Percentiles rank a stretch among this genome's conserved stretches.
Conservation (phyloP, 1,284 basidiomycete genomes). For the Microbotryum intermedium region DNA sequence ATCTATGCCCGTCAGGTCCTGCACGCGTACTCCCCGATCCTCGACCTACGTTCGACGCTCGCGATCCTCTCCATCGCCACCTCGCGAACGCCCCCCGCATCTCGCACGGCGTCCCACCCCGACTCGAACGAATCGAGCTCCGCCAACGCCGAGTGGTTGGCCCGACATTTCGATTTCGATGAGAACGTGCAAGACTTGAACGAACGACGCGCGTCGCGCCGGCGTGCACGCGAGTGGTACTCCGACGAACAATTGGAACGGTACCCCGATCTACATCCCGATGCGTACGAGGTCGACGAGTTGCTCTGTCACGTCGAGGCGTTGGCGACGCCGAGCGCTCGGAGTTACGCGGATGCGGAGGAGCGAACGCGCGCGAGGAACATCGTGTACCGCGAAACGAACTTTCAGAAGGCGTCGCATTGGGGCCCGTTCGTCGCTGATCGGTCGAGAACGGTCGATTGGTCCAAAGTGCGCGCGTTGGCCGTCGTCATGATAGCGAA, state of each 20-base stretch:
- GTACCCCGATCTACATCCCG: background rate
- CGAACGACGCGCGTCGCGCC: no score
- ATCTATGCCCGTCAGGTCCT: background rate
- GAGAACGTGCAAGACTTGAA: background rate
- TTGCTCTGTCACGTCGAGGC: conserved; percentile 14
- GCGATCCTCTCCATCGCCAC: no score
- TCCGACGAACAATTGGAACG: no score
- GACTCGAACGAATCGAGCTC: background rate
- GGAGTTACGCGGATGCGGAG: background rate
- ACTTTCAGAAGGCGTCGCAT: background rate
- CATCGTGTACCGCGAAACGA: conserved; percentile 17
- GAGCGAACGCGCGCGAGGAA: conserved; percentile 10
- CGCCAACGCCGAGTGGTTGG: background rate
- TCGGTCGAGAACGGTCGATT: conserved; percentile 10
- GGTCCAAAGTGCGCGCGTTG: conserved; percentile 17
- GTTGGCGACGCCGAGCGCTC: conserved; percentile 6
- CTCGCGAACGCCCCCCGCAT: background rate
- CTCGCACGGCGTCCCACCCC: background rate
- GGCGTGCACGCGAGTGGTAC: no score
- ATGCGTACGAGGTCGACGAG: background rate
- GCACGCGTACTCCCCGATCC: background rate
- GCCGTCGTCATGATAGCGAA: conserved; percentile 6
- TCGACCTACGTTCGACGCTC: no score
- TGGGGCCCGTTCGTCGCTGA: conserved; percentile 19
- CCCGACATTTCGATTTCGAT: background rate